Percentiles rank a stretch among this genome's conserved stretches.
phyloP scores from a whole-genome alignment of 805 yeast genomes.

The Ogataea populi-albae region DNA sequence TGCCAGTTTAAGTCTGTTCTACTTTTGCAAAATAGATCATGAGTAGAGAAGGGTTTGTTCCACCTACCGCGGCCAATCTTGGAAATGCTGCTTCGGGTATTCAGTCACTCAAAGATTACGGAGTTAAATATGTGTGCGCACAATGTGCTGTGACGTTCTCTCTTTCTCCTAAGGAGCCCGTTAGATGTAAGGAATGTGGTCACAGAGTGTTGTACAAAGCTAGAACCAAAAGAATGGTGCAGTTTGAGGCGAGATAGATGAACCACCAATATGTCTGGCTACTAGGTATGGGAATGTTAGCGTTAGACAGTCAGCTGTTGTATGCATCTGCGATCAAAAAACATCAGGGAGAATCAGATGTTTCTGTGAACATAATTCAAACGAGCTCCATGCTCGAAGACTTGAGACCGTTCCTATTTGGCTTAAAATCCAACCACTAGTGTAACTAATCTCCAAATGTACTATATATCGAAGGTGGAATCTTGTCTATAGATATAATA shows the following conservation, averaged over 20 bases:
- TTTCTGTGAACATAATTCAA: too few species aligned
- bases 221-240: slow-evolving; percentile 95
- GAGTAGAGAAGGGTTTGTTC: slow-evolving; percentile 83
- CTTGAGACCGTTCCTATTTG: too few species aligned
- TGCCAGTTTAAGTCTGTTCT: too few species aligned
- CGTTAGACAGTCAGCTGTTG: not conserved
- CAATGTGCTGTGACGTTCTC: slow-evolving; percentile 91
- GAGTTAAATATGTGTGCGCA: slow-evolving; percentile 93
- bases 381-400: too few species aligned
- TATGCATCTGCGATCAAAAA: not conserved
- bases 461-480: too few species aligned
- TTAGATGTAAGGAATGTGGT: slow-evolving; percentile 97
- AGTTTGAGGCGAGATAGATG: slow-evolving; percentile 70
- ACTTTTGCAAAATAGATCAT: slow-evolving; percentile 31
- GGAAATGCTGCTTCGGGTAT: slow-evolving; percentile 88
- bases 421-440: too few species aligned
- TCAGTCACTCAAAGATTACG: slow-evolving; percentile 61
- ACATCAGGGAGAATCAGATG: too few species aligned
- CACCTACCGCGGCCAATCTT: slow-evolving; percentile 67
- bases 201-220: slow-evolving; percentile 97
- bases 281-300: not conserved
- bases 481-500: too few species aligned
- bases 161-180: slow-evolving; percentile 89
- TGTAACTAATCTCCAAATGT: too few species aligned
- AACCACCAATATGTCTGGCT: not conserved